Base-by-base conservation (phyloP, 441 rosid genomes). In the Erodium moschatum region DNA sequence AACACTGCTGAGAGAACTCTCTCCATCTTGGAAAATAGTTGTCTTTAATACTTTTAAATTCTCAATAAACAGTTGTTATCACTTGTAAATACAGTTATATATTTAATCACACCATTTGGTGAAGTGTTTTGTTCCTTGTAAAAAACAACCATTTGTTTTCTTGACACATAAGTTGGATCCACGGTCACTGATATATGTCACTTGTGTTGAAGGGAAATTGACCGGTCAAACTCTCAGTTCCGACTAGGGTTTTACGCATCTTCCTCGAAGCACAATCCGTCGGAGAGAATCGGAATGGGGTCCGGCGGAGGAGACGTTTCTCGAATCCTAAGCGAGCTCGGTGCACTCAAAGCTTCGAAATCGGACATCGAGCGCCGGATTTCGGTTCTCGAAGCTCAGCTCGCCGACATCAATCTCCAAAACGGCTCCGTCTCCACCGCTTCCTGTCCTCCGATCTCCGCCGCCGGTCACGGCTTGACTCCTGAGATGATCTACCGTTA, bases 401-500 rank as follows among this genome's bases (percentile, higher is more conserved):
- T 93, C 74, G 74, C 74, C 0, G 80, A 82, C 72, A 65, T 77
- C 64, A 70, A 60, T 56, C 75, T 2, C 60, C 67, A 50, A 67
- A 69, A 68, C 63, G 84, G 52, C 77, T 18, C 71, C 69, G 80
- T 73, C 13, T 42, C 71, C 8, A 5, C 42, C 10, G 9, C 42
- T 38, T 38, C 42, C 42, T 5, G 9, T 6, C 42, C 42, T 38
- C 42, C 42, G 46, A 19, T 70, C 44, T 12, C 82, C 60, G 31
- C 72, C 71, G 58, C 75, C 60, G 68, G 61, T 9, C 87, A 90
- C 20, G 96, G 86, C 2, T 75, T 91, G 5, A 73, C 88, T 6
- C 78, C 93, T 3, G 90, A 89, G 66, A 83, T 79, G 79, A 81
- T 93, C 65, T 80, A 89, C 79, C 85, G 97, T 72, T 93, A 93